Evolutionary conservation across 78 protist species (phyloP).

Genomic region (Anaeramoeba flamelloides): DNA sequence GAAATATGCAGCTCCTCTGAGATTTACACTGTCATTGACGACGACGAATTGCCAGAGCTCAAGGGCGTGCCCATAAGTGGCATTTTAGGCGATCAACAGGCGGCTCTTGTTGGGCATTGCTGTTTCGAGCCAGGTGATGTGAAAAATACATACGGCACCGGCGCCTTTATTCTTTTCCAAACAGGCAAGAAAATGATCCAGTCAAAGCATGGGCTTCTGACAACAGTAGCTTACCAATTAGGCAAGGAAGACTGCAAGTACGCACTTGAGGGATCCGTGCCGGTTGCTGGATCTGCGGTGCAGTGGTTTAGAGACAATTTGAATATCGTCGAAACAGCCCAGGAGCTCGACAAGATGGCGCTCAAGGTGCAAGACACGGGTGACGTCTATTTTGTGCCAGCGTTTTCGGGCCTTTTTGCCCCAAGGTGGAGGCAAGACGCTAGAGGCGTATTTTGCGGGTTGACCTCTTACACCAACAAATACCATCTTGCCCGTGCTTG

Average conservation of each 20-base stretch:
- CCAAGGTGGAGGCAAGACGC: neutral
- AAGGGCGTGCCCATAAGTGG: slow-evolving; percentile 22
- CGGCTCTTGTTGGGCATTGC: slow-evolving; percentile 84
- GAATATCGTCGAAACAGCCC: neutral
- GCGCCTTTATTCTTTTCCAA: slow-evolving; percentile 80
- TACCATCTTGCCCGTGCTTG: slow-evolving; percentile 57
- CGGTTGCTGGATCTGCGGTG: slow-evolving; percentile 65
- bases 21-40: slow-evolving; percentile 3
- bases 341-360: neutral
- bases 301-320: slow-evolving; percentile 31
- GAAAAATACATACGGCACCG: slow-evolving; percentile 91
- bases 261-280: slow-evolving; percentile 64
- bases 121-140: slow-evolving; percentile 61
- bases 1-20: slow-evolving; percentile 6
- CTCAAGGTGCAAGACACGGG: neutral
- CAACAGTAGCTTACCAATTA: slow-evolving; percentile 76
- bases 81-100: slow-evolving; percentile 89
- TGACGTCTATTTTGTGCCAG: neutral
- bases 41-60: neutral
- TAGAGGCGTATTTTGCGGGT: slow-evolving; percentile 33
- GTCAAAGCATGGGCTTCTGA: slow-evolving; percentile 67
- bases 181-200: slow-evolving; percentile 48
- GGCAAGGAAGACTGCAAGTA: slow-evolving; percentile 24
- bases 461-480: slow-evolving; percentile 47
- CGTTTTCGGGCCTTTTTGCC: neutral